A percentile compares a stretch with the other conserved stretches of the same genome.
Conservation (phyloP, 169 alveolate species). For the Eimeria brunetti region DNA sequence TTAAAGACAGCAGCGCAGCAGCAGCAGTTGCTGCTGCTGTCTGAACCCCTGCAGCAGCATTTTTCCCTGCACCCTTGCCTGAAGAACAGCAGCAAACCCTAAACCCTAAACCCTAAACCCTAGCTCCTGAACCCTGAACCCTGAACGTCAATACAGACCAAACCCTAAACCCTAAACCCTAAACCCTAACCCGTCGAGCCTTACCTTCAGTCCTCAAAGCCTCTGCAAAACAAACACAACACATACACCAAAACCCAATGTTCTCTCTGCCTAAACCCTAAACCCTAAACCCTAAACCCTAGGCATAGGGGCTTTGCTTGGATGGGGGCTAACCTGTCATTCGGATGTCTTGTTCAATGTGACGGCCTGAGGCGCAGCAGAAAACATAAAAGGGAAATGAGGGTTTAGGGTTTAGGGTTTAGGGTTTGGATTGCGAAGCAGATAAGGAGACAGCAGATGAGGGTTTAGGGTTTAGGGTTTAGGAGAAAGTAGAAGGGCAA, state of each 20-base stretch:
- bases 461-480: too few relatives aligned
- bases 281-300: conserved; percentile 5
- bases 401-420: too few relatives aligned
- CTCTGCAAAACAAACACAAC: neutral
- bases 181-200: neutral
- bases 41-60: neutral
- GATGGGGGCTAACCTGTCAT: conserved; percentile 40
- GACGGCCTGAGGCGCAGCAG: conserved; percentile 41
- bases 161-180: conserved; percentile 8
- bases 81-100: neutral
- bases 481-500: too few relatives aligned
- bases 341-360: conserved; percentile 18
- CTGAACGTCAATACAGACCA: neutral
- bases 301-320: neutral
- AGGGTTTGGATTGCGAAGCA: neutral
- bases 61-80: neutral
- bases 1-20: neutral
- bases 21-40: neutral
- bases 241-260: neutral
- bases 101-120: neutral
- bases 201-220: conserved; percentile 3
- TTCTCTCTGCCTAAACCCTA: neutral
- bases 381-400: neutral
- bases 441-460: neutral
- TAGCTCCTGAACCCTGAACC: neutral